A percentile compares a stretch with the other conserved stretches of the same genome.
phyloP scores from a whole-genome alignment of 768 basidiomycete species.

The Suillus cothurnatus region DNA sequence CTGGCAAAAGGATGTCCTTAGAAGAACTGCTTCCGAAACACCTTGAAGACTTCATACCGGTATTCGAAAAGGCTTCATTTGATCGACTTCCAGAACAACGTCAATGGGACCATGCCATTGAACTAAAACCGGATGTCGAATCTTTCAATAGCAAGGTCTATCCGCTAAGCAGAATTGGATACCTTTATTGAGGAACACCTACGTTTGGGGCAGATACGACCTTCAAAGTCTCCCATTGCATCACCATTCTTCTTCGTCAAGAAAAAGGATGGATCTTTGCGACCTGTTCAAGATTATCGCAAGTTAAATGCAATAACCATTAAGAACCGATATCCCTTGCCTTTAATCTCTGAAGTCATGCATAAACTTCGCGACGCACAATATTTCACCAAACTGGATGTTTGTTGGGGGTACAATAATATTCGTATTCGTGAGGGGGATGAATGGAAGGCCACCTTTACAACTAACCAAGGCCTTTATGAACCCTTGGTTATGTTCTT shows the following conservation, averaged over 20 bases:
- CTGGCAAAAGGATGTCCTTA: too few relatives aligned
- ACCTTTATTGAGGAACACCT: slow-evolving; percentile 28
- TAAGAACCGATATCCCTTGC: slow-evolving; percentile 30
- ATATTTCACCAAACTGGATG: slow-evolving; percentile 33
- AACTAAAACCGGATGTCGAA: too few relatives aligned
- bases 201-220: slow-evolving; percentile 13
- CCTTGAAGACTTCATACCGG: too few relatives aligned
- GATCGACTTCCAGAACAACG: too few relatives aligned
- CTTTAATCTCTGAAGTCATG: slow-evolving; percentile 23
- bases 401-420: slow-evolving; percentile 37
- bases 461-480: slow-evolving; percentile 25
- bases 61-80: too few relatives aligned
- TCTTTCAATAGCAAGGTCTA: not conserved
- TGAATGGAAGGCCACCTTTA: slow-evolving; percentile 37
- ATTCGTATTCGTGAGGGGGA: slow-evolving; percentile 28
- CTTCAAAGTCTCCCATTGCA: slow-evolving; percentile 15
- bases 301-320: slow-evolving; percentile 27
- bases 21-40: too few relatives aligned
- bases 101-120: too few relatives aligned
- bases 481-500: slow-evolving; percentile 28
- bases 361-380: slow-evolving; percentile 20
- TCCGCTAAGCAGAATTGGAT: slow-evolving; percentile 10
- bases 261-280: slow-evolving; percentile 30
- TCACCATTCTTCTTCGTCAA: too few relatives aligned
- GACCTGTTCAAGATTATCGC: slow-evolving; percentile 36